Conservation (phyloP, 2,329 filamentous ascomycete species). For the Aspergillus persii region DNA sequence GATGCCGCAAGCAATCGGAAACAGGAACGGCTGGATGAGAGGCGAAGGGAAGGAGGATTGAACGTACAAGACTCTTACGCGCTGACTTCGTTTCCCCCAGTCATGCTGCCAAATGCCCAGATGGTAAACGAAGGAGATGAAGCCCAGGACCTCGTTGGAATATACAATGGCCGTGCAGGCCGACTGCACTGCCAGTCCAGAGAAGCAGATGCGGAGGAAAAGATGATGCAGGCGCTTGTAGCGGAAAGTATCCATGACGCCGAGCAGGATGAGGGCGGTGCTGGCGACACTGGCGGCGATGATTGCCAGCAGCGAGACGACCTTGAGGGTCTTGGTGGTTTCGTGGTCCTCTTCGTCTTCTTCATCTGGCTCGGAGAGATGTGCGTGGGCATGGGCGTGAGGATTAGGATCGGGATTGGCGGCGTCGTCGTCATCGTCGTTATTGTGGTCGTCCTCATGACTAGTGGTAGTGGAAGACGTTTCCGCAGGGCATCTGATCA, state of each 20-base stretch:
- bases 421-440: background rate
- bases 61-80: constrained; percentile 19
- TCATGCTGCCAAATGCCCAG: constrained; percentile 13
- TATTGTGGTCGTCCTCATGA: background rate
- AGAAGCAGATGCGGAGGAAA: constrained; percentile 20
- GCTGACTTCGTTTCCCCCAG: constrained; percentile 12
- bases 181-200: constrained; percentile 19
- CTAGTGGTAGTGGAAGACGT: background rate
- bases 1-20: background rate
- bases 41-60: background rate
- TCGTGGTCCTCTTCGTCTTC: constrained; percentile 14
- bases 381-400: background rate
- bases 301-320: constrained; percentile 20
- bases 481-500: constrained; percentile 7
- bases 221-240: constrained; percentile 18
- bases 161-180: constrained; percentile 22
- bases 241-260: constrained; percentile 23
- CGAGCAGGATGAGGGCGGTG: constrained; percentile 16
- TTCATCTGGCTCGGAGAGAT: background rate
- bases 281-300: constrained; percentile 16
- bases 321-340: constrained; percentile 14
- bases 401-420: background rate
- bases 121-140: constrained; percentile 15
- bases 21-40: background rate
- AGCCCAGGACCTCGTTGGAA: constrained; percentile 20